Evolutionary conservation across 2,329 filamentous ascomycete species (phyloP), one percentile per base, ranked within the genome.

Genomic region (Penicillium sp.): DNA sequence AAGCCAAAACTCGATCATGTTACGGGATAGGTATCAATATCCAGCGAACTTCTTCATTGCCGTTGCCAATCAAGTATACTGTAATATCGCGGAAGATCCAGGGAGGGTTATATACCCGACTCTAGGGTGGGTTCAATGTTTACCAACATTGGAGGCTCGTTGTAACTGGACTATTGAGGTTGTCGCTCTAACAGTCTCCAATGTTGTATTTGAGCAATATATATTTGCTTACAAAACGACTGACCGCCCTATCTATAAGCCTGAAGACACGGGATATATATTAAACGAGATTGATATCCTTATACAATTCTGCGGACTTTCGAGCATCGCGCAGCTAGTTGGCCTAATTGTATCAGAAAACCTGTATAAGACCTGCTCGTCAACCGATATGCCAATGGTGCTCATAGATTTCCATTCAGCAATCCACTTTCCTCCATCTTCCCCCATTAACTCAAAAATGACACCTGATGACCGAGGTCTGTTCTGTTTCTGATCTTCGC

Each of bases 271-370:
- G 37, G n/a, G 59, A 42, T 5, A 50, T 50, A 61, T 65, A 10
- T 38, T 58, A 42, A 50, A 58, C 25, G 61, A 63, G 41, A 61
- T 63, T 19, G 37, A 49, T 31, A 53, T 48, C 12, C 61, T 63
- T 53, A 30, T 41, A 40, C 22, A 57, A 38, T 57, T 63, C 35
- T 51, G 30, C 31, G 55, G 51, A 50, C 25, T 37, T 7, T 45
- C 56, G 14, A 64, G 59, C 28, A 61, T 63, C 26, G 59, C 57
- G 31, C 57, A 63, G 48, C 25, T 58, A 40, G 49, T 58, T 16
- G 57, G 62, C 11, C 12, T 63, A 10, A 52, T 58, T 22, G 35
- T 60, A 37, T 57, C 57, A 11, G 49, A 44, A 33, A 47, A 58
- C 37, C 56, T 35, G 2, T 53, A 58, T 14, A 37, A 50, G 38